Percentiles rank a stretch among this genome's conserved stretches.
Conservation (phyloP, 2,329 filamentous ascomycete genomes). For the Fusarium sp. region DNA sequence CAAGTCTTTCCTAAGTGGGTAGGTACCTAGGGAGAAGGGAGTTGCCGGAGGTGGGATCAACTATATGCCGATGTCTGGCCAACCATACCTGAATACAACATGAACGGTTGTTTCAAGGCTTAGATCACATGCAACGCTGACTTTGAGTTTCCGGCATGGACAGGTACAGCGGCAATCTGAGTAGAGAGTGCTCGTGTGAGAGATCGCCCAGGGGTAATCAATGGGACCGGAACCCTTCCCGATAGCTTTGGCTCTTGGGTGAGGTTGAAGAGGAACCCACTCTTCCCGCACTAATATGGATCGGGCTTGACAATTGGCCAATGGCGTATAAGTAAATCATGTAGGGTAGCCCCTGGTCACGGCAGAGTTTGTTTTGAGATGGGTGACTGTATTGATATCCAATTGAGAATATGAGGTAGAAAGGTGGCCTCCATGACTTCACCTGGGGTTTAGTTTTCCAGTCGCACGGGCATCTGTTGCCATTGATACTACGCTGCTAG, state of each 20-base stretch:
- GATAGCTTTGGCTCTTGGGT: background rate
- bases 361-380: background rate
- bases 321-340: slow-evolving; percentile 26
- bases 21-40: background rate
- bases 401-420: background rate
- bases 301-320: slow-evolving; percentile 9
- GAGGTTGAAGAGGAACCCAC: background rate
- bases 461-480: background rate
- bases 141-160: too few species aligned
- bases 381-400: background rate
- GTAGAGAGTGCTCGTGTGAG: background rate
- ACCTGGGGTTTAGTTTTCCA: background rate
- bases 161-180: background rate
- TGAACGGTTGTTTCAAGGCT: background rate
- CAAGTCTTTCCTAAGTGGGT: background rate
- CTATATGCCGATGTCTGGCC: background rate
- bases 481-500: background rate
- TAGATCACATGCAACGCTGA: background rate
- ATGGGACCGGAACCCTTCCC: background rate
- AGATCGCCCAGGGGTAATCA: background rate
- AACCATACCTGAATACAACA: background rate
- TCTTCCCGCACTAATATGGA: slow-evolving; percentile 1
- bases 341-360: slow-evolving; percentile 5
- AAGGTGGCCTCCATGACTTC: background rate
- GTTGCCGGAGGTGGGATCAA: background rate